Conservation (phyloP, 1,284 basidiomycete species). For the Melampsora larici-populina region DNA sequence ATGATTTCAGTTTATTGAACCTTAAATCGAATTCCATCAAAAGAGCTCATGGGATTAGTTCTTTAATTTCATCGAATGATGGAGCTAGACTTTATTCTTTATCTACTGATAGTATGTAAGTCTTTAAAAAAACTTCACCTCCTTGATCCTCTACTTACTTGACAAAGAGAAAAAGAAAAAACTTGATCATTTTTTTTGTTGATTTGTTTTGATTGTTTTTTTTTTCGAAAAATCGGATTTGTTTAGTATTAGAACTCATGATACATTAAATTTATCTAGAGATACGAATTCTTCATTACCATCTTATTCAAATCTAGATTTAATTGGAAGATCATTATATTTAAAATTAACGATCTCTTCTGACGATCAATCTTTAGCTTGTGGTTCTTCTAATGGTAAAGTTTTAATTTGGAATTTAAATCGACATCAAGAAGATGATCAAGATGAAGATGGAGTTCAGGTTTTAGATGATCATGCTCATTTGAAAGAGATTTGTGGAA, state of each 20-base stretch:
- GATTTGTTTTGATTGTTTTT: too few relatives aligned
- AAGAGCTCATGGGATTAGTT: conserved; percentile 35
- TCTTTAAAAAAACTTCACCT: neutral
- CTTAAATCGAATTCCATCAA: neutral
- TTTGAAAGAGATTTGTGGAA: conserved; percentile 17
- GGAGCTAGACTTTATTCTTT: conserved; percentile 37
- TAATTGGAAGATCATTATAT: neutral
- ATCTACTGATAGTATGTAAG: conserved; percentile 35
- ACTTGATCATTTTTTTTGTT: too few relatives aligned
- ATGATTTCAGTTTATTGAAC: conserved; percentile 2
- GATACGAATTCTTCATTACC: neutral
- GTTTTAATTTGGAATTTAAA: neutral
- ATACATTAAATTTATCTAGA: too few relatives aligned
- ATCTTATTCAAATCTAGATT: neutral
- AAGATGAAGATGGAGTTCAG: neutral
- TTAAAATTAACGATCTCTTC: neutral
- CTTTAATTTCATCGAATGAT: conserved; percentile 12
- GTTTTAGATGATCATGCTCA: neutral
- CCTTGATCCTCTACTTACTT: too few relatives aligned
- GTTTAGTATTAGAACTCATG: too few relatives aligned
- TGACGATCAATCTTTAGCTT: neutral
- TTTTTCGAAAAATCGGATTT: too few relatives aligned
- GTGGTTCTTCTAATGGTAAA: neutral
- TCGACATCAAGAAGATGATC: too few relatives aligned
- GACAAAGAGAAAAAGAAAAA: too few relatives aligned